phyloP scores from a whole-genome alignment of 371 early-diverging fungal species.

The Mortierella sp. region DNA sequence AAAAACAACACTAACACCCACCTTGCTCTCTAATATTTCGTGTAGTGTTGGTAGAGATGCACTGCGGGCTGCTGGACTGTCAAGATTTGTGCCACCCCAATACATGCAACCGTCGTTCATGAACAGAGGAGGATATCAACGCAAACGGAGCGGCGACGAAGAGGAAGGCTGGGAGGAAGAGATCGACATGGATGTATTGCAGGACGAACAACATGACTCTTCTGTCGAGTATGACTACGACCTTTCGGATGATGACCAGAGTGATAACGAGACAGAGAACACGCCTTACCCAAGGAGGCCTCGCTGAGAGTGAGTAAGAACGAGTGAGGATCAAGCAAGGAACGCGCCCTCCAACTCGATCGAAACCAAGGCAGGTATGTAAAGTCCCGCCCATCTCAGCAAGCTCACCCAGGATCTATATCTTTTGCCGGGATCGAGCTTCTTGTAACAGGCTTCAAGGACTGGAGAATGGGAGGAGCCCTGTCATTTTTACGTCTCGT shows the following conservation, averaged over 20 bases:
- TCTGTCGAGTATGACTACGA: constrained; percentile 59
- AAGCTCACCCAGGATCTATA: no score
- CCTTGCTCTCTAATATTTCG: neutral
- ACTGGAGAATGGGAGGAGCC: neutral
- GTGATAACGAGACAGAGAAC: constrained; percentile 27
- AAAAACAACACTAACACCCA: neutral
- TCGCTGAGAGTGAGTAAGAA: constrained; percentile 17
- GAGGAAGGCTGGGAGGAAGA: constrained; percentile 47
- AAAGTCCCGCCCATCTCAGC: neutral
- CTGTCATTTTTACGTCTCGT: neutral
- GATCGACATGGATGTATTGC: constrained; percentile 47
- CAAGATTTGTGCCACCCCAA: constrained; percentile 46
- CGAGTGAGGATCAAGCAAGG: neutral
- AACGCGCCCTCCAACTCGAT: neutral
- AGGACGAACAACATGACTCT: constrained; percentile 52
- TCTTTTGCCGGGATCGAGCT: neutral
- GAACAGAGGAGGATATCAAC: constrained; percentile 37
- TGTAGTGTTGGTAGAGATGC: constrained; percentile 51
- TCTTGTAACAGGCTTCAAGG: neutral
- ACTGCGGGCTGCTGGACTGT: constrained; percentile 47
- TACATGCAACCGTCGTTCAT: constrained; percentile 57
- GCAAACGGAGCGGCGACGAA: constrained; percentile 32
- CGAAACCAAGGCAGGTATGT: neutral
- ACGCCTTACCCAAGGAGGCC: constrained; percentile 25
- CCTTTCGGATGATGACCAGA: constrained; percentile 48